These are phyloP conservation scores for Leccinum longicurvipes DNA, from an alignment of 768 basidiomycete species.

Conservation along the genomic window DNA sequence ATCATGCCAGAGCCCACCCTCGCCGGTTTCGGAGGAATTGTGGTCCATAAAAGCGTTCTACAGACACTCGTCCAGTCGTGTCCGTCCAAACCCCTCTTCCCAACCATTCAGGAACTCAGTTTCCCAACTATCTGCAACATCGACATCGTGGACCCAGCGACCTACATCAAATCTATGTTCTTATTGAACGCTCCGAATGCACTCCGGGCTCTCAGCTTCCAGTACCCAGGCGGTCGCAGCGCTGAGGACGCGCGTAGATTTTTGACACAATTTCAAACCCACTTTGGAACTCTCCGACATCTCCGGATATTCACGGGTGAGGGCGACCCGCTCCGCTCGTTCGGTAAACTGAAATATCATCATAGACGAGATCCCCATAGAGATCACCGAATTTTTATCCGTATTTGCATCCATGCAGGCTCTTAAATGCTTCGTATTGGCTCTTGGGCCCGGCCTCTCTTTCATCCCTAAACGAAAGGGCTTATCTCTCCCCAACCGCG, in stretches of 20 bases:
- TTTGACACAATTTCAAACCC: slow-evolving; percentile 5
- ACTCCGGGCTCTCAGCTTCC: slow-evolving; percentile 12
- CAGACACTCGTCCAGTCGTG: slow-evolving; percentile 20
- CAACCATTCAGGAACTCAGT: slow-evolving; percentile 23
- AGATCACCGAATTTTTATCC: slow-evolving; percentile 15
- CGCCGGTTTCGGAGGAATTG: slow-evolving; percentile 10
- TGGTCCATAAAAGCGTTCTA: slow-evolving; percentile 15
- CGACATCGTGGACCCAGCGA: slow-evolving; percentile 8
- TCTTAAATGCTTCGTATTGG: slow-evolving; percentile 19
- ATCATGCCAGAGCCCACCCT: slow-evolving; percentile 8
- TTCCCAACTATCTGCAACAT: slow-evolving; percentile 18
- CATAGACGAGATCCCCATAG: slow-evolving; percentile 11
- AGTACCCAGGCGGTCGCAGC: slow-evolving; percentile 14
- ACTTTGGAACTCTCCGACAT: slow-evolving; percentile 12
- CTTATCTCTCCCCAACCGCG: neutral
- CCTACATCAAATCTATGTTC: slow-evolving; percentile 13
- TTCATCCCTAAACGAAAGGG: slow-evolving; percentile 11
- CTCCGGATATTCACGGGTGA: slow-evolving; percentile 19
- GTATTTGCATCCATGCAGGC: slow-evolving; percentile 10
- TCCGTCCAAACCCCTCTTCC: slow-evolving; percentile 18
- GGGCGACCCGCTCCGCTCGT: neutral
- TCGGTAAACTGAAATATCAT: neutral
- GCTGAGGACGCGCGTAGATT: slow-evolving; percentile 14
- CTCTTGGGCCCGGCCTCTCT: slow-evolving; percentile 9
- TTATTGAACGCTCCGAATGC: slow-evolving; percentile 2